Percentiles rank a stretch among this genome's conserved stretches.
Conservation (phyloP, 108 stramenopile species). For the Skeletonema potamos region DNA sequence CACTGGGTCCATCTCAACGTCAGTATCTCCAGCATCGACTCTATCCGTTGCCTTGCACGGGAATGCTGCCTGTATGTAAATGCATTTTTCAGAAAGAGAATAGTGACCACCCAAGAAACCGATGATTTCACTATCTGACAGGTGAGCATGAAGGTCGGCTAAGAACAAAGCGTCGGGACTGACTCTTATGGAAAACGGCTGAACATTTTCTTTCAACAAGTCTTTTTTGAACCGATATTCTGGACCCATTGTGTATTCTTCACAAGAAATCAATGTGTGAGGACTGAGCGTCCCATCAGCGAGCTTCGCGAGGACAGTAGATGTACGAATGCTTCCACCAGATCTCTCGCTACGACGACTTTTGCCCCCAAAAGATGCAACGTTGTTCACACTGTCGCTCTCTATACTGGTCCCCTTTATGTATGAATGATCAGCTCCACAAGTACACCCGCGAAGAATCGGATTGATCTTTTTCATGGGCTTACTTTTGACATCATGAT, state of each 20-base stretch:
- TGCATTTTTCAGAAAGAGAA: slow-evolving; percentile 29
- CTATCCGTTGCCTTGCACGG: slow-evolving; percentile 51
- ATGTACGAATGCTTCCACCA: slow-evolving; percentile 13
- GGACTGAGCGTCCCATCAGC: slow-evolving; percentile 35
- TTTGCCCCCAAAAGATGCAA: background rate
- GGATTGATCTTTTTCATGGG: background rate
- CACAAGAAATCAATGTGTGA: slow-evolving; percentile 42
- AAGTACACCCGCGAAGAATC: slow-evolving; percentile 22
- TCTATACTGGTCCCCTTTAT: background rate
- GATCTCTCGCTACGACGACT: slow-evolving; percentile 30
- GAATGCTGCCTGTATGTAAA: slow-evolving; percentile 64
- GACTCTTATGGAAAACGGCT: slow-evolving; percentile 35
- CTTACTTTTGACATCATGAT: slow-evolving; percentile 6
- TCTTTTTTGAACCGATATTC: slow-evolving; percentile 34
- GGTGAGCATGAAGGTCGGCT: slow-evolving; percentile 61
- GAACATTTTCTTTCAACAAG: slow-evolving; percentile 22
- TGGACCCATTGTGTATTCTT: slow-evolving; percentile 38
- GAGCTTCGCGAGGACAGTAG: slow-evolving; percentile 27
- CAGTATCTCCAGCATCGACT: slow-evolving; percentile 50
- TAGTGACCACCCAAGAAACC: slow-evolving; percentile 62
- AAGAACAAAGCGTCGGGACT: slow-evolving; percentile 52
- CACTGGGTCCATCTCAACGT: slow-evolving; percentile 75
- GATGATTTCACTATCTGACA: slow-evolving; percentile 64
- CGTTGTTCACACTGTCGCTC: slow-evolving; percentile 6
- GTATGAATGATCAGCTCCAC: slow-evolving; percentile 19